phyloP scores from a whole-genome alignment of 2,329 filamentous ascomycete species.

The Fusarium dimerum region DNA sequence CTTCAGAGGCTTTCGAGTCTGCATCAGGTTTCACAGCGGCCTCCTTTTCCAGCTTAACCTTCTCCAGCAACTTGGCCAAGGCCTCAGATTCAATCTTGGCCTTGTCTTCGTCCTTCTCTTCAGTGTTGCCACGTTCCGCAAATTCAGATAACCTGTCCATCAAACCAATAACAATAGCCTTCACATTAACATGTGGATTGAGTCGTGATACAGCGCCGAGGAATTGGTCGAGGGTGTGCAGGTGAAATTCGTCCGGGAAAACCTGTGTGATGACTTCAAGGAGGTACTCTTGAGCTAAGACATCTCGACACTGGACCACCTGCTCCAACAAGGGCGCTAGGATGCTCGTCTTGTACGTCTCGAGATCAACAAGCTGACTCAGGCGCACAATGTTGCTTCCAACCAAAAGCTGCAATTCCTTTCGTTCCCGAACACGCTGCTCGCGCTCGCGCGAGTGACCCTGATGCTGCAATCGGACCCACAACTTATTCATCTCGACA shows the following conservation, averaged over 20 bases:
- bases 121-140: constrained; percentile 82
- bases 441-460: constrained; percentile 95
- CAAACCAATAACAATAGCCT: constrained; percentile 94
- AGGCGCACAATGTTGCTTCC: constrained; percentile 94
- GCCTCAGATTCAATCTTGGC: constrained; percentile 84
- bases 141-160: constrained; percentile 97
- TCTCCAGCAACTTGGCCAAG: constrained; percentile 74
- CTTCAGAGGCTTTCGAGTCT: constrained; percentile 21
- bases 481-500: constrained; percentile 99
- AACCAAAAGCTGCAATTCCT: constrained; percentile 92
- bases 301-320: constrained; percentile 96
- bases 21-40: constrained; percentile 12
- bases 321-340: constrained; percentile 89
- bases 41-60: constrained; percentile 69
- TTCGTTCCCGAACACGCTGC: constrained; percentile 88
- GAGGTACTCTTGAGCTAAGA: constrained; percentile 94
- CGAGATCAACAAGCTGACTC: constrained; percentile 92
- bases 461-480: constrained; percentile 96
- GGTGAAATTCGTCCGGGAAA: constrained; percentile 97
- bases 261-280: constrained; percentile 98
- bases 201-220: constrained; percentile 88
- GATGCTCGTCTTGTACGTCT: constrained; percentile 90
- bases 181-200: constrained; percentile 96
- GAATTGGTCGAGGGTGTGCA: constrained; percentile 94
- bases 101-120: constrained; percentile 65